Evolutionary conservation across 208 protist species (phyloP).

Genomic region (Polymyxa betae): DNA sequence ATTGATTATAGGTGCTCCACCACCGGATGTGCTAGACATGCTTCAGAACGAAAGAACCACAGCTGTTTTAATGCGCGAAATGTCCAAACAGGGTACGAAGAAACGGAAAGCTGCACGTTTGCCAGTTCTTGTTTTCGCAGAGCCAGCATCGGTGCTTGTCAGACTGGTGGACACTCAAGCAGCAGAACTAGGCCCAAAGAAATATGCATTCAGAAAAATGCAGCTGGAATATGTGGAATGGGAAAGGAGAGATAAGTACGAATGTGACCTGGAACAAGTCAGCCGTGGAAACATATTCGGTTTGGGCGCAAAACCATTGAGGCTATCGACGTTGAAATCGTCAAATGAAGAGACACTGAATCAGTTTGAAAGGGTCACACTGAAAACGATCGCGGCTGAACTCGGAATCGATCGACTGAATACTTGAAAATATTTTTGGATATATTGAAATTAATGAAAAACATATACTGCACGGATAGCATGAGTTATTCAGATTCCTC

Average conservation of each 20-base stretch:
- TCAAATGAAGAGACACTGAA: not conserved
- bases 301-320: slow-evolving; percentile 22
- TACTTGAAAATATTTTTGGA: not conserved
- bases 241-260: slow-evolving; percentile 37
- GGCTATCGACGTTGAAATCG: slow-evolving; percentile 3
- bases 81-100: not conserved
- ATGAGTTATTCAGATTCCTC: no score
- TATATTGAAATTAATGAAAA: no score
- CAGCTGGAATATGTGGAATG: slow-evolving; percentile 5
- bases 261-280: slow-evolving; percentile 31
- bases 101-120: not conserved
- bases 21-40: slow-evolving; percentile 11
- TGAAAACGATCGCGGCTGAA: not conserved
- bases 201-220: not conserved
- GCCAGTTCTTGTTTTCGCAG: not conserved
- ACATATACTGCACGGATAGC: no score
- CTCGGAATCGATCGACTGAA: not conserved
- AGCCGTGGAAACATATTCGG: not conserved
- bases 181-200: not conserved
- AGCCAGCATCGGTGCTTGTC: not conserved
- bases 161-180: not conserved
- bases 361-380: not conserved
- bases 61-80: not conserved
- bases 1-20: not conserved
- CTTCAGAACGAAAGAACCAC: not conserved